Conservation (phyloP, 2,329 filamentous ascomycete species). For the Fusarium duplospermum region DNA sequence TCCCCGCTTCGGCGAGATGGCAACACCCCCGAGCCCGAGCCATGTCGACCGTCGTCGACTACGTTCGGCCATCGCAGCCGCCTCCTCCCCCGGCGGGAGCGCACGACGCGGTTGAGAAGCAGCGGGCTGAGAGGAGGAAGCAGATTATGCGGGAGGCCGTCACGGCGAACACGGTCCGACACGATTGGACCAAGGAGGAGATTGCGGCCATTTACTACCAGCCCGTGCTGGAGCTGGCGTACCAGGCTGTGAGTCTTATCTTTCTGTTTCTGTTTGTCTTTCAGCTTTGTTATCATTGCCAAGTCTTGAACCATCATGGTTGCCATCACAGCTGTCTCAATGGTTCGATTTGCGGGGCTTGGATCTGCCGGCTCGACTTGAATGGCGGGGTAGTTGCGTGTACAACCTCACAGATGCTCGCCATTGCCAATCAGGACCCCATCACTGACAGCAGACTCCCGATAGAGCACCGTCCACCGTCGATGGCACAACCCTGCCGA, state of each 20-base stretch:
- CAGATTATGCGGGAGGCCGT: constrained; percentile 64
- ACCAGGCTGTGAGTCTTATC: constrained; percentile 71
- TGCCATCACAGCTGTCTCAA: not conserved
- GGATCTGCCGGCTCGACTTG: not conserved
- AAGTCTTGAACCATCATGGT: not conserved
- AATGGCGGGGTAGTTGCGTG: constrained; percentile 5
- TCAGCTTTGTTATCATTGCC: not conserved
- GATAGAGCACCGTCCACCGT: constrained; percentile 79
- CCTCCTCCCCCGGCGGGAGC: constrained; percentile 35
- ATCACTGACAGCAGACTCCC: constrained; percentile 26
- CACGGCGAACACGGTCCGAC: constrained; percentile 70
- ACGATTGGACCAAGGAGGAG: constrained; percentile 84
- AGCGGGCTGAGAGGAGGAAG: constrained; percentile 42
- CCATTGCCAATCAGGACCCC: not conserved
- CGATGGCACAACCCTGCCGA: constrained; percentile 86
- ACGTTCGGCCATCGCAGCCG: constrained; percentile 34
- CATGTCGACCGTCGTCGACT: constrained; percentile 45
- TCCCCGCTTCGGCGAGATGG: constrained; percentile 38
- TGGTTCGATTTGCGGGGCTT: not conserved
- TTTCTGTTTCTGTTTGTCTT: not conserved
- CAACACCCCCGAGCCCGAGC: constrained; percentile 25
- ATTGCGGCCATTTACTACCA: constrained; percentile 85
- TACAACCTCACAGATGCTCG: constrained; percentile 8
- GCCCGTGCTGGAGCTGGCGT: constrained; percentile 82
- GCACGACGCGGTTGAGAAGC: constrained; percentile 37